Conservation (phyloP, 2,329 filamentous ascomycete species). For the Aspergillus luchuensis region DNA sequence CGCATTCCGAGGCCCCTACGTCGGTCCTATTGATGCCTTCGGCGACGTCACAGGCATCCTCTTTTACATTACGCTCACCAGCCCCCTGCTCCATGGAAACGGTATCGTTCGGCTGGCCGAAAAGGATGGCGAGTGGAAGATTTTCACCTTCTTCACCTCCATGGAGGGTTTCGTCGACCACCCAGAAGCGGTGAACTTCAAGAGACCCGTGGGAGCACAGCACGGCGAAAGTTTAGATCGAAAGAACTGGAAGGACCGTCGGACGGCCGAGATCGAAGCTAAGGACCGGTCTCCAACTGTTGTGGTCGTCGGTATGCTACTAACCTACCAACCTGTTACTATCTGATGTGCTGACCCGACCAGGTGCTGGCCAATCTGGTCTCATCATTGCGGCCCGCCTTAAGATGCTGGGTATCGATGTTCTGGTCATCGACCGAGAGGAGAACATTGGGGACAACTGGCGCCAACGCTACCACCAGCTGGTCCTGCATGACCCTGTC, state of each 20-base stretch:
- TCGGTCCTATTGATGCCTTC: constrained; percentile 52
- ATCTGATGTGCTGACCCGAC: constrained; percentile 5
- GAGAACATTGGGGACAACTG: constrained; percentile 65
- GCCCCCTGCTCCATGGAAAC: constrained; percentile 55
- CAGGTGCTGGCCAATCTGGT: constrained; percentile 63
- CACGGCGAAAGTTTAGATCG: constrained; percentile 56
- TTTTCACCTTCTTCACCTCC: constrained; percentile 65
- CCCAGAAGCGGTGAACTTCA: constrained; percentile 53
- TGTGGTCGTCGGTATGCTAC: constrained; percentile 59
- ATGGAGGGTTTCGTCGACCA: constrained; percentile 57
- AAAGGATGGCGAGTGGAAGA: constrained; percentile 56
- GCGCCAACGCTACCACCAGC: constrained; percentile 63
- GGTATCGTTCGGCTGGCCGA: constrained; percentile 58
- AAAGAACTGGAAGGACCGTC: constrained; percentile 63
- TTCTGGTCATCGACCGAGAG: constrained; percentile 62
- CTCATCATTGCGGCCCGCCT: constrained; percentile 61
- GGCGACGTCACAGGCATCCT: constrained; percentile 57
- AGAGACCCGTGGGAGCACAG: constrained; percentile 58
- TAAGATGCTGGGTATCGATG: constrained; percentile 59
- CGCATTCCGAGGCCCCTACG: constrained; percentile 47
- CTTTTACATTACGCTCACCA: constrained; percentile 59
- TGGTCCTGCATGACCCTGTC: constrained; percentile 69
- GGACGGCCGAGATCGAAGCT: constrained; percentile 53
- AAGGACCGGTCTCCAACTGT: constrained; percentile 59
- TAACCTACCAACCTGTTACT: not conserved